A percentile compares a stretch with the other conserved stretches of the same genome.
Evolutionary conservation across 106 monocot genomes (phyloP).

Genomic region (Phalaenopsis aphrodite): DNA sequence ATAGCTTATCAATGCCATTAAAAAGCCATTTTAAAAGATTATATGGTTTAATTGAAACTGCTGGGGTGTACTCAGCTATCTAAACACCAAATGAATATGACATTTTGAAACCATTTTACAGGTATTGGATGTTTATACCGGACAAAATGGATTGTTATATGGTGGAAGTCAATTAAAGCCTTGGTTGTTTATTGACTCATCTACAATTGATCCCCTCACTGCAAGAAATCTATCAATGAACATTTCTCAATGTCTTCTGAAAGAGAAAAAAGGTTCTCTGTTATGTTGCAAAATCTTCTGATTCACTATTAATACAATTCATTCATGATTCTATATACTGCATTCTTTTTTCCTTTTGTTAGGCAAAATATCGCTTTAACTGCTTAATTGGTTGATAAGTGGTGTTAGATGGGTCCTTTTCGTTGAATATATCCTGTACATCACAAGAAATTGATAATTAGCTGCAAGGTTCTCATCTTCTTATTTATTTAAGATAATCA

Average conservation of each 20-base stretch:
- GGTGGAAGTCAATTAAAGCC: slow-evolving; percentile 36
- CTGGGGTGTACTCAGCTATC: background rate
- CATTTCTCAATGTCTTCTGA: slow-evolving; percentile 45
- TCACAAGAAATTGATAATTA: background rate
- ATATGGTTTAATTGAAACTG: no score
- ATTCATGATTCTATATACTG: background rate
- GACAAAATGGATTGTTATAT: slow-evolving; percentile 61
- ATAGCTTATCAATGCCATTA: no score
- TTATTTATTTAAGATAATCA: background rate
- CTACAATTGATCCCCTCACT: slow-evolving; percentile 89
- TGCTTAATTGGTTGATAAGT: background rate
- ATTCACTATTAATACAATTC: background rate
- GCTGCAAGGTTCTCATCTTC: background rate
- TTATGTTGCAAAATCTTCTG: background rate
- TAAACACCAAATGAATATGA: background rate
- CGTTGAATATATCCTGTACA: background rate
- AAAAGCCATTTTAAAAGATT: no score
- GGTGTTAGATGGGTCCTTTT: background rate
- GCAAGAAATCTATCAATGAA: slow-evolving; percentile 62
- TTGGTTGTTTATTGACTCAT: slow-evolving; percentile 95
- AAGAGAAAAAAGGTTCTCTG: slow-evolving; percentile 60
- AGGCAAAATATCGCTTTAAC: background rate
- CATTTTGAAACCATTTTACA: slow-evolving; percentile 25
- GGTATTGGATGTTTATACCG: slow-evolving; percentile 88
- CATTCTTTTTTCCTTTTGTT: background rate